These are phyloP conservation scores for Aaosphaeria arxii DNA, from an alignment of 2,329 filamentous ascomycete species.

Conservation along the genomic window DNA sequence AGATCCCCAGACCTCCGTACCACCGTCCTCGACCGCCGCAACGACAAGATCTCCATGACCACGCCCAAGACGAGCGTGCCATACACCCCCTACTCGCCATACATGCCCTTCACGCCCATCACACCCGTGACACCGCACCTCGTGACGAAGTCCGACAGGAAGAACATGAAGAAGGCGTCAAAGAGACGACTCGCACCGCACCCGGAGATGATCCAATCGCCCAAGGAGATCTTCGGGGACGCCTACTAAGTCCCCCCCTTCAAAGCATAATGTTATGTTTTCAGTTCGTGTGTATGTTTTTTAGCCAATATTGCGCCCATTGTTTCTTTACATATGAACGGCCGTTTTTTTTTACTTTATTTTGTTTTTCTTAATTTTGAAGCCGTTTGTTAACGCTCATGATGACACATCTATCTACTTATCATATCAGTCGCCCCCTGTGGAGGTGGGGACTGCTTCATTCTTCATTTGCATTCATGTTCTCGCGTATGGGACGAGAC, in stretches of 20 bases:
- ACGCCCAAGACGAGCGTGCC: conserved; percentile 57
- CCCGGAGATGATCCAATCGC: conserved; percentile 35
- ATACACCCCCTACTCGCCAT: conserved; percentile 73
- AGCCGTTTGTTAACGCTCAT: too few relatives aligned
- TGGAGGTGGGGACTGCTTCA: too few relatives aligned
- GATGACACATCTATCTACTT: too few relatives aligned
- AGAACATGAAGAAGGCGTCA: conserved; percentile 63
- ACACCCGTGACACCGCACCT: conserved; percentile 75
- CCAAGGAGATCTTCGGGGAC: conserved; percentile 38
- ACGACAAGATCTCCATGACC: conserved; percentile 25
- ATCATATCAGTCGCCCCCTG: too few relatives aligned
- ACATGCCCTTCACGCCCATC: conserved; percentile 74
- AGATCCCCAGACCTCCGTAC: conserved; percentile 39
- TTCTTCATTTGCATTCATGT: too few relatives aligned
- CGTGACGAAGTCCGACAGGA: conserved; percentile 68
- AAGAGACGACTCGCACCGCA: conserved; percentile 58
- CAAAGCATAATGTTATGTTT: neutral
- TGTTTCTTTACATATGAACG: too few relatives aligned
- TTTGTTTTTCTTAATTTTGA: too few relatives aligned
- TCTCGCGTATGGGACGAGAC: too few relatives aligned
- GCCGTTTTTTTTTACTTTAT: too few relatives aligned
- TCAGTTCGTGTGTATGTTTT: too few relatives aligned
- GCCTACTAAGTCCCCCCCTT: conserved; percentile 18
- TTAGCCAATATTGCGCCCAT: too few relatives aligned
- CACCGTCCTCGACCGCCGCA: conserved; percentile 40